Evolutionary conservation across 106 monocot genomes (phyloP).

Genomic region (Hemerocallis citrina): DNA sequence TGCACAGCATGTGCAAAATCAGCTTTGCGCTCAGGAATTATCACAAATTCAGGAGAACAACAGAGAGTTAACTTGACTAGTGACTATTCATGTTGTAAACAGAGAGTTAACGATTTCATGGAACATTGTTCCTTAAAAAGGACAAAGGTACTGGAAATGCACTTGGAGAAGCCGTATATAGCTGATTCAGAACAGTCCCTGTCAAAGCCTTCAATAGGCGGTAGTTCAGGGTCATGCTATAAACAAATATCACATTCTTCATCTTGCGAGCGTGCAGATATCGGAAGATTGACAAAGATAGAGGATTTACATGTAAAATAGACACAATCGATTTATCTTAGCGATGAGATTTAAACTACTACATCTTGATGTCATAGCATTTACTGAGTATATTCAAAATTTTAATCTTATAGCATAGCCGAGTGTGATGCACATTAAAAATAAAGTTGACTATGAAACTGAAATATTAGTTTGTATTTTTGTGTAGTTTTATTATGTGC

Average conservation of each 20-base stretch:
- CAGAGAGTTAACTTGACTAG: constrained; percentile 34
- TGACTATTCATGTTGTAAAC: constrained; percentile 11
- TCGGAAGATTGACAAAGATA: constrained; percentile 1
- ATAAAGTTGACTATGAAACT: too few relatives aligned
- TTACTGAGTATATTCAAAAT: too few relatives aligned
- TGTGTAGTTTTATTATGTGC: too few relatives aligned
- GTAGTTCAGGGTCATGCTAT: constrained; percentile 3
- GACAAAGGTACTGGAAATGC: constrained; percentile 15
- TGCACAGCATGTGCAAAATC: constrained; percentile 8
- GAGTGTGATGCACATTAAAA: too few relatives aligned
- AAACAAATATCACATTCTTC: constrained; percentile 14
- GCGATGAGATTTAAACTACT: too few relatives aligned
- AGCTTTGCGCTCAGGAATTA: constrained; percentile 10
- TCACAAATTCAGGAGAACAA: constrained; percentile 5
- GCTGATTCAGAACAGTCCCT: neutral
- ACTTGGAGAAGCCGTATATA: neutral
- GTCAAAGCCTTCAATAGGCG: neutral
- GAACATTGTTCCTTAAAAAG: constrained; percentile 30
- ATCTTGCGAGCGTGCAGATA: constrained; percentile 11
- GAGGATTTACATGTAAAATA: constrained; percentile 1
- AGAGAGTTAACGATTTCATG: constrained; percentile 1
- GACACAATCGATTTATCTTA: too few relatives aligned
- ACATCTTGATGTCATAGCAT: too few relatives aligned
- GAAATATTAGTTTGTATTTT: too few relatives aligned
- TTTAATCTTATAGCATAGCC: too few relatives aligned